Evolutionary conservation across 345 rosid species (phyloP).

Genomic region (Rhizophora mangle): DNA sequence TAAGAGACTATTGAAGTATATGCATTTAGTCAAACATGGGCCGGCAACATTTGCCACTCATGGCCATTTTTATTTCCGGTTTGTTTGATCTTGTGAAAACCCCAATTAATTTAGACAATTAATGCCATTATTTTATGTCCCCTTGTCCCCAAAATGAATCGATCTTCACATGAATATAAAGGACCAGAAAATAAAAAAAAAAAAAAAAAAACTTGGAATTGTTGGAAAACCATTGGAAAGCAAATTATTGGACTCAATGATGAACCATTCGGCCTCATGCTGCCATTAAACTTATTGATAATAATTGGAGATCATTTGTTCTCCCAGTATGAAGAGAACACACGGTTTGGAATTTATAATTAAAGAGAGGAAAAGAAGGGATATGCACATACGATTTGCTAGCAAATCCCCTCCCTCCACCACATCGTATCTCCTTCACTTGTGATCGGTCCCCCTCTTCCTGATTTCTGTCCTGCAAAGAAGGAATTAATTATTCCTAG

Average conservation of each 20-base stretch:
- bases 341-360: constrained; percentile 9
- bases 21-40: too few species aligned
- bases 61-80: too few species aligned
- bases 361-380: constrained; percentile 43
- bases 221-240: constrained; percentile 8
- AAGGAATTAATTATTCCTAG: constrained; percentile 1
- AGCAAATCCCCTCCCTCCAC: constrained; percentile 37
- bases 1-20: too few species aligned
- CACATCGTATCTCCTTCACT: constrained; percentile 18
- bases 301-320: constrained; percentile 25
- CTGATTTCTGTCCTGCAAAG: constrained; percentile 22
- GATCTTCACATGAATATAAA: not conserved
- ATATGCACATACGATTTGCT: constrained; percentile 41
- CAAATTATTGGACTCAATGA: constrained; percentile 24
- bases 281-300: constrained; percentile 26
- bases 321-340: not conserved
- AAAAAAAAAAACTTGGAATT: constrained; percentile 2
- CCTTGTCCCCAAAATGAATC: not conserved
- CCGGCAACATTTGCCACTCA: too few species aligned
- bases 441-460: constrained; percentile 15
- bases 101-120: too few species aligned
- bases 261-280: too few species aligned
- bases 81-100: too few species aligned
- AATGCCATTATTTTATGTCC: too few species aligned
- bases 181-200: not conserved